Evolutionary conservation across 805 yeast species (phyloP).

Genomic region (Metschnikowia orientalis): DNA sequence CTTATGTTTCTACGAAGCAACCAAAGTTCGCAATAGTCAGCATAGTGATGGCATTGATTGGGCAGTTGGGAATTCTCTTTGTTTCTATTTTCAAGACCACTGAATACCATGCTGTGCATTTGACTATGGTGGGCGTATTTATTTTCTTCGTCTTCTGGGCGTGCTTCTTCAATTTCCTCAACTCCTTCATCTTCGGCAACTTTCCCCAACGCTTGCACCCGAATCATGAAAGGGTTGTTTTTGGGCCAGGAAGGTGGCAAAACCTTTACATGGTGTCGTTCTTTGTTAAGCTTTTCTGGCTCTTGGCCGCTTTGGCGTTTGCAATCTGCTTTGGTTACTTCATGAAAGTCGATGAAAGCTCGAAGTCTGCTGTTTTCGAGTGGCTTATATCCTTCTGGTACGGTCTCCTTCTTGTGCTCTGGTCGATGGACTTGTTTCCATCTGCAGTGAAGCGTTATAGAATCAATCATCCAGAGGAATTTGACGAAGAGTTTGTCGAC

Average conservation of each 20-base stretch:
- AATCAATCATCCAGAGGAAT: conserved; percentile 27
- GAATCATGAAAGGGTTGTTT: conserved; percentile 36
- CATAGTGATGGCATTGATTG: conserved; percentile 46
- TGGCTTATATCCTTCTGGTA: conserved; percentile 88
- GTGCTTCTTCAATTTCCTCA: conserved; percentile 34
- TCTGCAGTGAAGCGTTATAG: conserved; percentile 42
- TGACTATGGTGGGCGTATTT: conserved; percentile 68
- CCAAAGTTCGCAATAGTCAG: conserved; percentile 40
- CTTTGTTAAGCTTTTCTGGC: conserved; percentile 59
- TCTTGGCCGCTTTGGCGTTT: conserved; percentile 56
- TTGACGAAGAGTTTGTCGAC: conserved; percentile 18
- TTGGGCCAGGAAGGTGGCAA: conserved; percentile 35
- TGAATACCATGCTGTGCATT: conserved; percentile 53
- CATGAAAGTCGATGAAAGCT: conserved; percentile 29
- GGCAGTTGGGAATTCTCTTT: conserved; percentile 69
- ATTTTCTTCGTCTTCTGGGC: conserved; percentile 60
- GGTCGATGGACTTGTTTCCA: conserved; percentile 68
- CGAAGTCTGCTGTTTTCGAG: conserved; percentile 64
- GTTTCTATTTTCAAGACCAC: conserved; percentile 72
- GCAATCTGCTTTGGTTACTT: conserved; percentile 65
- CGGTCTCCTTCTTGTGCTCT: conserved; percentile 59
- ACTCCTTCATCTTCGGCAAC: conserved; percentile 36
- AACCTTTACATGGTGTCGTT: conserved; percentile 47
- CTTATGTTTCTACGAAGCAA: conserved; percentile 43
- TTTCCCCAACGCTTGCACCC: conserved; percentile 35